phyloP scores from a whole-genome alignment of 495 filamentous ascomycete species.

The Hypoxylon lenormandii region DNA sequence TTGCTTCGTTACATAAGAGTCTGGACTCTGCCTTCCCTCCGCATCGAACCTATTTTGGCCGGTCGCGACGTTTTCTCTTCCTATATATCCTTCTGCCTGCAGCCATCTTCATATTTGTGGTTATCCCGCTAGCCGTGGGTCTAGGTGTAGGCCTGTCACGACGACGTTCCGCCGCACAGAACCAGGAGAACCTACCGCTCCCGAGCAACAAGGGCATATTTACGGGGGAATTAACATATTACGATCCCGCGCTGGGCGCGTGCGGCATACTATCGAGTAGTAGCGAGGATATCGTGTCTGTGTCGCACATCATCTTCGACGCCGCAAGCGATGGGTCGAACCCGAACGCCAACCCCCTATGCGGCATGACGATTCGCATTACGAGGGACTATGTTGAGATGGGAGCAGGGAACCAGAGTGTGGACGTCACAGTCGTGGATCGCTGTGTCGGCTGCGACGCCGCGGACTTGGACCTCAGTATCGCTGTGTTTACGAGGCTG shows the following conservation, averaged over 20 bases:
- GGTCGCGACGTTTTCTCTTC: slow-evolving; percentile 56
- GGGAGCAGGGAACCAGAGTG: slow-evolving; percentile 54
- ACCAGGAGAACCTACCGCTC: slow-evolving; percentile 64
- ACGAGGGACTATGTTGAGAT: slow-evolving; percentile 58
- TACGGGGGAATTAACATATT: slow-evolving; percentile 78
- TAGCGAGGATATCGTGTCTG: slow-evolving; percentile 71
- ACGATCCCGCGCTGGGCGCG: slow-evolving; percentile 73
- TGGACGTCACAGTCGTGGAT: slow-evolving; percentile 80
- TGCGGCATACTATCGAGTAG: slow-evolving; percentile 71
- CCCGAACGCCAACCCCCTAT: slow-evolving; percentile 78
- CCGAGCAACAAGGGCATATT: slow-evolving; percentile 64
- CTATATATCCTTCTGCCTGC: slow-evolving; percentile 43
- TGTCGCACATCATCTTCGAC: slow-evolving; percentile 77
- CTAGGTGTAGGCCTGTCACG: slow-evolving; percentile 51
- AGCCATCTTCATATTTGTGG: slow-evolving; percentile 41
- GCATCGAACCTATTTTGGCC: slow-evolving; percentile 57
- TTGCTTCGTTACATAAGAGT: slow-evolving; percentile 33
- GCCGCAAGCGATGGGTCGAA: slow-evolving; percentile 65
- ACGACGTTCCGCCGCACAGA: slow-evolving; percentile 2
- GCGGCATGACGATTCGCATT: slow-evolving; percentile 72
- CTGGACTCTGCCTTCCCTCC: slow-evolving; percentile 56
- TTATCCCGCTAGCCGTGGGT: slow-evolving; percentile 51
- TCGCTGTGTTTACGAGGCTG: slow-evolving; percentile 69
- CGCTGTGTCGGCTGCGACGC: slow-evolving; percentile 74
- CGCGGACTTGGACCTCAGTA: slow-evolving; percentile 75